Percentiles rank a stretch among this genome's conserved stretches.
phyloP scores from a whole-genome alignment of 2,329 filamentous ascomycete species.

The Simplicillium sp. region DNA sequence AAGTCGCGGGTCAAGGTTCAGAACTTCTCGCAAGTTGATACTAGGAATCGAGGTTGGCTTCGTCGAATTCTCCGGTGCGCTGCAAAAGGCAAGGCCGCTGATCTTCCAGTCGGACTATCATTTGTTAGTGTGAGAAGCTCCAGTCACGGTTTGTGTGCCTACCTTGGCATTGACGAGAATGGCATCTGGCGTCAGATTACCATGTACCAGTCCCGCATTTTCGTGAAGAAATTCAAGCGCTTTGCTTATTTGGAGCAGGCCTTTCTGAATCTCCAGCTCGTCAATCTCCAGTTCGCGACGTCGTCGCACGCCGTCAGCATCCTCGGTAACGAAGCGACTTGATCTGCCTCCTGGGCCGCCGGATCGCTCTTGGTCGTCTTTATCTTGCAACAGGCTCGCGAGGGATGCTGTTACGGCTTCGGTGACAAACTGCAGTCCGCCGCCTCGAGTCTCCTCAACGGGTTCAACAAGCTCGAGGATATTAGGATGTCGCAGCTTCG shows the following conservation, averaged over 20 bases:
- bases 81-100: slow-evolving; percentile 84
- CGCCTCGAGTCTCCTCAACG: slow-evolving; percentile 85
- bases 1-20: slow-evolving; percentile 77
- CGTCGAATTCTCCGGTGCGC: slow-evolving; percentile 66
- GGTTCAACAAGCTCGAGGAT: slow-evolving; percentile 90
- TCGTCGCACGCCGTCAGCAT: slow-evolving; percentile 61
- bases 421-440: slow-evolving; percentile 91
- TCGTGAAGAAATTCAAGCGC: slow-evolving; percentile 93
- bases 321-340: slow-evolving; percentile 74
- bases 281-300: slow-evolving; percentile 86
- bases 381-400: slow-evolving; percentile 71
- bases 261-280: slow-evolving; percentile 96
- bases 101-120: slow-evolving; percentile 92
- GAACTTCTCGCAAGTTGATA: slow-evolving; percentile 71
- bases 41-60: slow-evolving; percentile 68
- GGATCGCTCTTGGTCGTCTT: slow-evolving; percentile 73
- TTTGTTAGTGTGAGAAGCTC: slow-evolving; percentile 16
- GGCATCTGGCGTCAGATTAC: slow-evolving; percentile 87
- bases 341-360: slow-evolving; percentile 60
- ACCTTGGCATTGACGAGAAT: slow-evolving; percentile 91
- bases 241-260: slow-evolving; percentile 84
- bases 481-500: slow-evolving; percentile 81
- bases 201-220: slow-evolving; percentile 86
- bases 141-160: slow-evolving; percentile 16
- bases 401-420: slow-evolving; percentile 88